A percentile compares a stretch with the other conserved stretches of the same genome.
These are phyloP conservation scores for Kodamaea alishanica DNA, from an alignment of 1,139 yeast genomes.

Conservation along the genomic window DNA sequence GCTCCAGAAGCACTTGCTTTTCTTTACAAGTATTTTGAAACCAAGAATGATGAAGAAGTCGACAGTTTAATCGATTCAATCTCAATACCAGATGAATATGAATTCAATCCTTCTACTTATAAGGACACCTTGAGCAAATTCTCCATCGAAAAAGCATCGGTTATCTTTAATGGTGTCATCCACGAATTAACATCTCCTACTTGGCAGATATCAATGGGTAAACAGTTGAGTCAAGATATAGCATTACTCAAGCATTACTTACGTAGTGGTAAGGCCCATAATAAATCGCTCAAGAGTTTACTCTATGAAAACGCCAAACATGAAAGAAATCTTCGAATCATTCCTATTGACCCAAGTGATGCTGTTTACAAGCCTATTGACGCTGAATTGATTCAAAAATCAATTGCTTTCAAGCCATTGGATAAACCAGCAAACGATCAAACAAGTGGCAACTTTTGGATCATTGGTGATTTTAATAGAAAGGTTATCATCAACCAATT, in stretches of 20 bases:
- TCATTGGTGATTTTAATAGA: constrained; percentile 53
- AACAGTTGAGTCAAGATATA: constrained; percentile 39
- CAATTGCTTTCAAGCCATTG: constrained; percentile 16
- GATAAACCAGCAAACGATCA: constrained; percentile 9
- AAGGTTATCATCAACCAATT: constrained; percentile 39
- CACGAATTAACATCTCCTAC: constrained; percentile 32
- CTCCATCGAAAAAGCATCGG: constrained; percentile 47
- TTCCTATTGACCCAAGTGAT: constrained; percentile 33
- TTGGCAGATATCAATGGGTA: constrained; percentile 41
- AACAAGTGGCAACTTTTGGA: constrained; percentile 42
- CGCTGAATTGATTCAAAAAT: constrained; percentile 24
- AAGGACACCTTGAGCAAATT: constrained; percentile 20
- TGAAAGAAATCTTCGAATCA: constrained; percentile 31
- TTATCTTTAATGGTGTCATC: constrained; percentile 74
- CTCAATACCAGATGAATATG: constrained; percentile 11
- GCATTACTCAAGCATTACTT: constrained; percentile 24
- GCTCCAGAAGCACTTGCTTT: constrained; percentile 40
- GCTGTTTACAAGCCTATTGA: constrained; percentile 33
- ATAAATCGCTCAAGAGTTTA: constrained; percentile 25
- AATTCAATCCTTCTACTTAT: constrained; percentile 12
- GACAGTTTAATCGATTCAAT: constrained; percentile 23
- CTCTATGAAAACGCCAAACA: constrained; percentile 32
- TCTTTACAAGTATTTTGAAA: constrained; percentile 35
- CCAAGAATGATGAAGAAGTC: constrained; percentile 25
- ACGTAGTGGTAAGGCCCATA: constrained; percentile 17